Conservation (phyloP, 352 stramenopile species). For the Globisporangium megalacanthum region DNA sequence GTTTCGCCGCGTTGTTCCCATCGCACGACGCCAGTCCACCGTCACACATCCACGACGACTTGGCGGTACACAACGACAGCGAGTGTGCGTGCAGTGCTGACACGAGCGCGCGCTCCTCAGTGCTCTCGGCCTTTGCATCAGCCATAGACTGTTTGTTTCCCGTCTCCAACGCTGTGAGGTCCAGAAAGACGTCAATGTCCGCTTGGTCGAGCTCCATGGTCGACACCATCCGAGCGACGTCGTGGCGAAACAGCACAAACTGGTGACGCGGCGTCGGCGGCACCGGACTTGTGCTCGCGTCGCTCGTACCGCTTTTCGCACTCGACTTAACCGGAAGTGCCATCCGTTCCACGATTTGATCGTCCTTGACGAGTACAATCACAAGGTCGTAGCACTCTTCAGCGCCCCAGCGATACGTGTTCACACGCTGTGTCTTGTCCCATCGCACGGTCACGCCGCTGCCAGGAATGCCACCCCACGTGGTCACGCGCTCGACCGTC, state of each 20-base stretch:
- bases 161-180: slow-evolving; percentile 22
- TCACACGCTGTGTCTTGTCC: slow-evolving; percentile 81
- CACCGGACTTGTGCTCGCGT: slow-evolving; percentile 7
- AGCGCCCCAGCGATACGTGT: slow-evolving; percentile 77
- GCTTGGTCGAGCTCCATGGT: slow-evolving; percentile 46
- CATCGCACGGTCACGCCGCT: slow-evolving; percentile 76
- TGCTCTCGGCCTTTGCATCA: slow-evolving; percentile 8
- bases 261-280: slow-evolving; percentile 37
- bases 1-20: slow-evolving; percentile 43
- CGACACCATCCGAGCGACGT: slow-evolving; percentile 37
- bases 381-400: slow-evolving; percentile 75
- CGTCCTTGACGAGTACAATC: slow-evolving; percentile 55
- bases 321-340: slow-evolving; percentile 29
- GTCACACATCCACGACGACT: slow-evolving; percentile 75
- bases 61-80: slow-evolving; percentile 35
- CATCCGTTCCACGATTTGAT: slow-evolving; percentile 38
- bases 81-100: slow-evolving; percentile 55
- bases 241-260: slow-evolving; percentile 58
- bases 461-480: slow-evolving; percentile 68
- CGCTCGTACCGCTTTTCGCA: slow-evolving; percentile 14
- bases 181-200: slow-evolving; percentile 53
- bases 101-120: slow-evolving; percentile 17
- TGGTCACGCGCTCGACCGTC: slow-evolving; percentile 75
- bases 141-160: slow-evolving; percentile 3
- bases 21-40: slow-evolving; percentile 45